Base-by-base conservation (phyloP, 2,329 filamentous ascomycete species). In the Coniosporium tulheliwenetii region DNA sequence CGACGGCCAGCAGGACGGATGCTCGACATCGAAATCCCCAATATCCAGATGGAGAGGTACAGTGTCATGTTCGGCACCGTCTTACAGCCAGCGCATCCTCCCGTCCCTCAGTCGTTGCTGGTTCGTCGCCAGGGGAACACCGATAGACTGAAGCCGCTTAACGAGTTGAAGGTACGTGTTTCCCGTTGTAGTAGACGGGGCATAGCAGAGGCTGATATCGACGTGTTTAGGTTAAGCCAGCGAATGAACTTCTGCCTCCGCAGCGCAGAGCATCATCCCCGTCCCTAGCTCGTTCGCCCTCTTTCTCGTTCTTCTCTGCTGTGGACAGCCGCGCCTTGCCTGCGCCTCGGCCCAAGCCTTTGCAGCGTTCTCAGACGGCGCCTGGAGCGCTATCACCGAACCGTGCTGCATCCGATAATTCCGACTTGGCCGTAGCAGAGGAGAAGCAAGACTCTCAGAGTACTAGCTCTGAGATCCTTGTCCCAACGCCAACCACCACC, bases 41-140 rank as follows among this genome's bases (percentile, higher is more conserved):
- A 74, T 39, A 71, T 83, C 41, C 76, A 81, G 46, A 69, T 96
- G 70, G 89, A 95, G 56, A 70, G 89, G 38, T 96, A 94, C 50
- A 94, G 86, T 50, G 74, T 95, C 48, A 95, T 95, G 87, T 95
- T 96, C 54, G 77, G 79, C 41, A 74, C 73, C 32, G 67, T 95
- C 5, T 64, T 94, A 19, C 71, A 75, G 45, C 56, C 45, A 5
- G 51, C 37, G 47, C 47, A 30, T 53, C 55, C 10, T 8, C 36
- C 19, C 19, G 19, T 26, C 19, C 19, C 19, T 26, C 19, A 26
- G 13, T 13, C 36, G 36, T 26, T 37, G 13, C 16, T 37, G 10
- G 36, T 19, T 10, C n/a, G 60, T 42, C 52, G 60, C 14, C 57
- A 61, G 42, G 55, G 51, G 15, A 56, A 54, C 40, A 36, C 49